These are phyloP conservation scores for Schwanniomyces polymorphus DNA, from an alignment of 805 yeast species.

Conservation along the genomic window DNA sequence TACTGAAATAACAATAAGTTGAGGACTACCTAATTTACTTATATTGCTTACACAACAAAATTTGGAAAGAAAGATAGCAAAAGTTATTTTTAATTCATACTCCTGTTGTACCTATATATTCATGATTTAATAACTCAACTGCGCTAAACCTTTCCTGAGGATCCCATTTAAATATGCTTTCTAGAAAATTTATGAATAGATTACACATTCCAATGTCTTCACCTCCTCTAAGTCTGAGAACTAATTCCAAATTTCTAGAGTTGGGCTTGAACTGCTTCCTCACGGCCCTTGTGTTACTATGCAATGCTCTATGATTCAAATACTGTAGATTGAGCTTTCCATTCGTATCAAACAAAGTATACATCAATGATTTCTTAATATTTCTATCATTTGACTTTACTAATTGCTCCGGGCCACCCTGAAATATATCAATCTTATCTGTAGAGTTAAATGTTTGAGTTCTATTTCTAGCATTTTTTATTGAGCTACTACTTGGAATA, in stretches of 20 bases:
- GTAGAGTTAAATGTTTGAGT: constrained; percentile 20
- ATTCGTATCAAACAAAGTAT: constrained; percentile 35
- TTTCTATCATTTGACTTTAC: constrained; percentile 27
- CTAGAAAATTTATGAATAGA: constrained; percentile 26
- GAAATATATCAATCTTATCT: constrained; percentile 5
- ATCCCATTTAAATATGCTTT: constrained; percentile 37
- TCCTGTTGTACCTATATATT: constrained; percentile 16
- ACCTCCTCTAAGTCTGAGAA: constrained; percentile 18
- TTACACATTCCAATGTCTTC: constrained; percentile 8
- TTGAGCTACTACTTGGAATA: constrained; percentile 41
- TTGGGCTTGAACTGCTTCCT: constrained; percentile 25
- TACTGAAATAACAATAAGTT: too few relatives aligned
- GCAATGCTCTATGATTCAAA: constrained; percentile 26
- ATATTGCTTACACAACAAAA: too few relatives aligned
- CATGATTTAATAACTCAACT: constrained; percentile 19
- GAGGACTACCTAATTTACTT: too few relatives aligned
- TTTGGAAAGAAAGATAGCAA: too few relatives aligned
- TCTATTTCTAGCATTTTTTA: constrained; percentile 39
- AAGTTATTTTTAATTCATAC: too few relatives aligned
- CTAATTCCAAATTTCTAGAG: constrained; percentile 30
- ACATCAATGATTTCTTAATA: constrained; percentile 33
- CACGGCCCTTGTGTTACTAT: constrained; percentile 10
- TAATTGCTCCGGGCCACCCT: constrained; percentile 2
- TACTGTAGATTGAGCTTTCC: constrained; percentile 38
- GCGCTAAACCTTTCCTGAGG: constrained; percentile 29